Evolutionary conservation across 2,329 filamentous ascomycete genomes (phyloP).

Genomic region (Sporothrix globosa): DNA sequence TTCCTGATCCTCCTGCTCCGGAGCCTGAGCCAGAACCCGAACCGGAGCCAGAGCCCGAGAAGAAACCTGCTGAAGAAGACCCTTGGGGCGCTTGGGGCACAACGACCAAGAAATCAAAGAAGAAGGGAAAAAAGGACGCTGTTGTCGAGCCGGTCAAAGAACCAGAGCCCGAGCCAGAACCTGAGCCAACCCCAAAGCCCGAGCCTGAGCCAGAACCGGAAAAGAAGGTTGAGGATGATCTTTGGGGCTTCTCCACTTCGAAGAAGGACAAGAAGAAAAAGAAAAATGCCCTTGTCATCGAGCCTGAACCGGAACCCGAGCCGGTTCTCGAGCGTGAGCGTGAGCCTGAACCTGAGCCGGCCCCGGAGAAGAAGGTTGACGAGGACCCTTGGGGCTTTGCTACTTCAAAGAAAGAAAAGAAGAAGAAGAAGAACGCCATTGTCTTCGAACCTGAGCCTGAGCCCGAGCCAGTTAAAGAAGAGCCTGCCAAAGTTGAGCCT

Average conservation of each 20-base stretch:
- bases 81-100: conserved; percentile 29
- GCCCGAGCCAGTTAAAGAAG: conserved; percentile 33
- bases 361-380: conserved; percentile 29
- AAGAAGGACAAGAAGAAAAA: conserved; percentile 40
- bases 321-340: conserved; percentile 31
- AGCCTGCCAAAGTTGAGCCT: conserved; percentile 19
- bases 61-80: conserved; percentile 29
- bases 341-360: conserved; percentile 25
- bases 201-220: conserved; percentile 35
- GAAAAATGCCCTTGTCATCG: conserved; percentile 29
- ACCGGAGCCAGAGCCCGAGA: conserved; percentile 19
- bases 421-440: conserved; percentile 37
- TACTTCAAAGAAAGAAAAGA: conserved; percentile 36
- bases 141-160: conserved; percentile 31
- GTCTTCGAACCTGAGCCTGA: conserved; percentile 13
- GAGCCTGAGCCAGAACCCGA: conserved; percentile 26
- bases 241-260: conserved; percentile 26
- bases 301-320: conserved; percentile 37
- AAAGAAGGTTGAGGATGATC: conserved; percentile 28
- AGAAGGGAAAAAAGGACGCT: conserved; percentile 36
- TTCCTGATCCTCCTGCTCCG: conserved; percentile 10
- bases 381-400: conserved; percentile 39
- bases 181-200: conserved; percentile 32
- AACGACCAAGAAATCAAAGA: conserved; percentile 49
- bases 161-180: conserved; percentile 28